These are phyloP conservation scores for Eragrostis curvula DNA, from an alignment of 176 grass and related monocot genomes.

Conservation along the genomic window DNA sequence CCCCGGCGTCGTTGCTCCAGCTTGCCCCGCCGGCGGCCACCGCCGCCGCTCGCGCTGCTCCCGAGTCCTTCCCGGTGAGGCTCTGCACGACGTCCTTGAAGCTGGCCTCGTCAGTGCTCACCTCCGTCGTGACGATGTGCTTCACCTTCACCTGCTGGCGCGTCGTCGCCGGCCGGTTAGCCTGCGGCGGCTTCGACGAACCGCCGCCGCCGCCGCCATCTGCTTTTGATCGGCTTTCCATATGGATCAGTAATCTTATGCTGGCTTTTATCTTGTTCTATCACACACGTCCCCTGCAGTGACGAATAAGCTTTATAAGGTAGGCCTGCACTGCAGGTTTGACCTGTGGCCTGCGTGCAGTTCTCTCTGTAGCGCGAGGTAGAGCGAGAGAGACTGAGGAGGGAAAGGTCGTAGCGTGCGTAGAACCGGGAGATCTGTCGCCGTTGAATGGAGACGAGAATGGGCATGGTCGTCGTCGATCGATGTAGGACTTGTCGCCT, in stretches of 20 bases:
- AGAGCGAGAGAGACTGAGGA: neutral
- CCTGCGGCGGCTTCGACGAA: neutral
- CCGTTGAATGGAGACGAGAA: slow-evolving; percentile 39
- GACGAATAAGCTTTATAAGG: neutral
- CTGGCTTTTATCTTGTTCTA: neutral
- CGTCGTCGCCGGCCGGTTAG: neutral
- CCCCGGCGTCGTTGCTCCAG: neutral
- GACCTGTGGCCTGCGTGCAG: neutral
- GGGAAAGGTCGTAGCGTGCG: slow-evolving; percentile 37
- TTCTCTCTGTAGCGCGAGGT: neutral
- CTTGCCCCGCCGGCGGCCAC: neutral
- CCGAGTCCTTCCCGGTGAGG: slow-evolving; percentile 61
- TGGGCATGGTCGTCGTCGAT: neutral
- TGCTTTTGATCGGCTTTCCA: slow-evolving; percentile 5
- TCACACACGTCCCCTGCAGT: neutral
- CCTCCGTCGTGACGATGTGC: slow-evolving; percentile 48
- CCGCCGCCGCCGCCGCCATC: neutral
- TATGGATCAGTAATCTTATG: neutral
- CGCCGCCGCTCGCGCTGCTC: slow-evolving; percentile 16
- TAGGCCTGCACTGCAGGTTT: neutral
- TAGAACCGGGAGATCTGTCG: neutral
- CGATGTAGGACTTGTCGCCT: neutral
- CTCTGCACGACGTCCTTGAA: slow-evolving; percentile 54
- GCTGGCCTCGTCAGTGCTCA: slow-evolving; percentile 47
- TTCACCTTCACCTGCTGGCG: slow-evolving; percentile 35